Base-by-base conservation (phyloP, 305 asterid species). In the Fraxinus nigra region DNA sequence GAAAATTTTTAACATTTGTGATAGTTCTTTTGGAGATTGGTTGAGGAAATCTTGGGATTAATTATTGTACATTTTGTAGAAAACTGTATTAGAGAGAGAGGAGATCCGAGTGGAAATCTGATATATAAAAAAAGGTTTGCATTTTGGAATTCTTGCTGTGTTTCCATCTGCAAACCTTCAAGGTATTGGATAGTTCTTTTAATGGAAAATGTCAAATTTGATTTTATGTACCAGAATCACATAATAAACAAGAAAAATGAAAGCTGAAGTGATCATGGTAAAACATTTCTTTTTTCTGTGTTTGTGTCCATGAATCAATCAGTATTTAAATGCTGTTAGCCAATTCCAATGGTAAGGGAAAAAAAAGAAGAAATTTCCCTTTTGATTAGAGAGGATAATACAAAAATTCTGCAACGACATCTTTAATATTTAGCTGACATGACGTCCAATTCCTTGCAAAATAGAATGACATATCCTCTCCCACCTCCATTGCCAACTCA, bases 401-500 rank as follows among this genome's bases (percentile, higher is more conserved):
- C 65, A 16, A 54, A 46, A 3, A 13, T 46, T 46, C 5, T n/a
- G 65, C 65, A 5, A 22, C 5, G n/a, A 63, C 9, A 24, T 63
- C 16, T 24, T 24, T 24, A 22, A 63, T 9, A 8, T 24, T 51
- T 75, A 22, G 51, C 51, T 72, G 61, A 75, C 18, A 75, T 22
- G 61, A 20, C 38, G 43, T 40, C n/a, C 38, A 9, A 38, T 43
- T 22, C 5, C 6, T 22, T 65, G 59, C 63, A 43, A 38, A 59
- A 22, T 34, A 59, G 72, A 74, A 87, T 84, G 67, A 75, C 81
- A 22, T 76, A 79, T 70, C 97, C 93, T 56, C 14, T 82, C 61
- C 97, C 97, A 70, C 97, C 98, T 83, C 95, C 93, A 69, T 81
- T 89, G 83, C 94, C 91, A 2, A 8, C 61, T 63, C 87, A 76